Percentiles rank a stretch among this genome's conserved stretches.
Evolutionary conservation across 2,329 filamentous ascomycete species (phyloP).

Genomic region (Calcarisporium arbuscula): DNA sequence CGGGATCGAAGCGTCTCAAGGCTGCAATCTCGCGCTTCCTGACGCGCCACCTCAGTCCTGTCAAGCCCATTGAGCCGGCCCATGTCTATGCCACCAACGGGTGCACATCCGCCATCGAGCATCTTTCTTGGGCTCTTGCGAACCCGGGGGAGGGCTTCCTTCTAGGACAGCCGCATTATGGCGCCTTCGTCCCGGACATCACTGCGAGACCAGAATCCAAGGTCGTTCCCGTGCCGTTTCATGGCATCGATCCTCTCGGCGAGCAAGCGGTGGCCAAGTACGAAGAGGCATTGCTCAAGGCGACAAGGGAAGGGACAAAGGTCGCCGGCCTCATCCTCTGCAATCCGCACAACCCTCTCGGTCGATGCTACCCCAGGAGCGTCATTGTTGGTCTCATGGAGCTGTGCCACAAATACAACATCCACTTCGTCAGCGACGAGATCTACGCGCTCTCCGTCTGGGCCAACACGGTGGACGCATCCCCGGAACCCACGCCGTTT

Average conservation of each 20-base stretch:
- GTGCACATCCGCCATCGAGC: conserved; percentile 33
- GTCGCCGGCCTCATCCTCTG: conserved; percentile 42
- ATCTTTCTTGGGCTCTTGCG: conserved; percentile 30
- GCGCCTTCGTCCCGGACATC: conserved; percentile 39
- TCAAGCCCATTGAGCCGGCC: conserved; percentile 19
- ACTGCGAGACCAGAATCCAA: conserved; percentile 31
- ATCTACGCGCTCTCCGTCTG: conserved; percentile 48
- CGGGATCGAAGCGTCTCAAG: conserved; percentile 27
- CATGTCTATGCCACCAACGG: conserved; percentile 33
- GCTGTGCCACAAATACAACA: conserved; percentile 37
- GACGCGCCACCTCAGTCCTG: conserved; percentile 23
- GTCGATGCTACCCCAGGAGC: conserved; percentile 35
- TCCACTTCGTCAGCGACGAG: conserved; percentile 46
- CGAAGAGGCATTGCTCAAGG: conserved; percentile 33
- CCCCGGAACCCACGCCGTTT: conserved; percentile 26
- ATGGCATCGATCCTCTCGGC: conserved; percentile 34
- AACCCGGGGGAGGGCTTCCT: conserved; percentile 32
- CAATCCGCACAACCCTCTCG: conserved; percentile 45
- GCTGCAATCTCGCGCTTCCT: conserved; percentile 26
- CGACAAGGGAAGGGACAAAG: conserved; percentile 28
- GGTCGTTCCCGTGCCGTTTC: conserved; percentile 37
- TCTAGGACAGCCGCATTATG: conserved; percentile 37
- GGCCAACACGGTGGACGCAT: conserved; percentile 26
- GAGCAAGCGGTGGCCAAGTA: conserved; percentile 35
- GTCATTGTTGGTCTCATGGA: conserved; percentile 33